Percentiles rank a stretch among this genome's conserved stretches.
phyloP scores from a whole-genome alignment of 345 rosid species.

The Cochlearia excelsa region DNA sequence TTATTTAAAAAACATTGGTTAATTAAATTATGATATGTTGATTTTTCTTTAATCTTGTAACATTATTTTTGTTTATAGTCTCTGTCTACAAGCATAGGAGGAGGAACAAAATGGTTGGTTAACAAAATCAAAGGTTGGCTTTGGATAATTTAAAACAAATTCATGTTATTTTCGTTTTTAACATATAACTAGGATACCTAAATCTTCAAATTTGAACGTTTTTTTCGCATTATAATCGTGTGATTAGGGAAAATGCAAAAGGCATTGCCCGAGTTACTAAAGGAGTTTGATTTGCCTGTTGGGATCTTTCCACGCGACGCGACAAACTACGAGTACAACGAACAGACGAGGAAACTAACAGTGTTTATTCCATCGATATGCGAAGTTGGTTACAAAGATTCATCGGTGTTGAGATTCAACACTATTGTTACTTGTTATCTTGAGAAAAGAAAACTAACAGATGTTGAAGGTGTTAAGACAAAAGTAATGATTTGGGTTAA shows the following conservation, averaged over 20 bases:
- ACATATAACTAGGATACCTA: no score
- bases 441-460: slow-evolving; percentile 63
- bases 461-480: slow-evolving; percentile 92
- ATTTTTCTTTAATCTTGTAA: slow-evolving; percentile 4
- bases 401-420: slow-evolving; percentile 73
- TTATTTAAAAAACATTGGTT: slow-evolving; percentile 3
- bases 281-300: slow-evolving; percentile 71
- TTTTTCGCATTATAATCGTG: neutral
- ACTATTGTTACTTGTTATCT: slow-evolving; percentile 70
- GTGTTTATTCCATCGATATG: slow-evolving; percentile 76
- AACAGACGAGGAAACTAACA: slow-evolving; percentile 64
- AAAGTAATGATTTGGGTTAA: slow-evolving; percentile 92
- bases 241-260: slow-evolving; percentile 66
- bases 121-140: slow-evolving; percentile 84
- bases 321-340: slow-evolving; percentile 85
- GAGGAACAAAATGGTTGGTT: slow-evolving; percentile 91
- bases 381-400: slow-evolving; percentile 85
- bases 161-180: no score
- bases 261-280: slow-evolving; percentile 76
- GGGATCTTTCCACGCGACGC: slow-evolving; percentile 91
- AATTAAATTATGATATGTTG: slow-evolving; percentile 1
- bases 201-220: neutral
- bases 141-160: neutral
- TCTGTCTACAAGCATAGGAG: slow-evolving; percentile 69
- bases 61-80: slow-evolving; percentile 46